Conservation (phyloP, 371 early-diverging fungal genomes). For the Apophysomyces elegans region DNA sequence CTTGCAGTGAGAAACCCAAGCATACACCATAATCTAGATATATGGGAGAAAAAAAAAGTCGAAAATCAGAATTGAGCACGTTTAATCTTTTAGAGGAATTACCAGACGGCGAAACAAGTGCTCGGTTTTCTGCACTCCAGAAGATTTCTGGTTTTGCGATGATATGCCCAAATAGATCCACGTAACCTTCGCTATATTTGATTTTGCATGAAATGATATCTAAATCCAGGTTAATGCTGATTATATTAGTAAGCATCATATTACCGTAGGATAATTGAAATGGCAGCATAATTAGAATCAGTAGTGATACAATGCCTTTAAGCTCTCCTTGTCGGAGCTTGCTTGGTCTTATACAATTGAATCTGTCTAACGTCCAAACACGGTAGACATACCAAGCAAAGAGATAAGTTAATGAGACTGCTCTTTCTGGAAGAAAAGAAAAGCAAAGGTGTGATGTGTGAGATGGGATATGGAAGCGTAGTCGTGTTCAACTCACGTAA, state of each 20-base stretch:
- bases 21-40: neutral
- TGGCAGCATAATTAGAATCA: slow-evolving; percentile 50
- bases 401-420: slow-evolving; percentile 38
- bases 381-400: slow-evolving; percentile 44
- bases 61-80: neutral
- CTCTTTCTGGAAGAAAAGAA: slow-evolving; percentile 34
- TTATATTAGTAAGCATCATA: neutral
- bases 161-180: slow-evolving; percentile 22
- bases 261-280: slow-evolving; percentile 53
- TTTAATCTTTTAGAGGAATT: neutral
- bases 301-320: slow-evolving; percentile 49
- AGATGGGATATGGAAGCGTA: neutral
- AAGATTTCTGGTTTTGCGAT: slow-evolving; percentile 32
- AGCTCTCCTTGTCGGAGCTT: slow-evolving; percentile 48
- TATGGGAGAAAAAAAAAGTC: neutral
- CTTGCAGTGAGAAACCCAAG: slow-evolving; percentile 1
- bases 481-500: slow-evolving; percentile 28
- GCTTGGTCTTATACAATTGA: slow-evolving; percentile 38
- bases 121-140: slow-evolving; percentile 36
- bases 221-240: neutral
- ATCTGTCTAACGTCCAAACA: slow-evolving; percentile 41
- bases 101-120: slow-evolving; percentile 32
- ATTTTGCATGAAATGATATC: slow-evolving; percentile 39
- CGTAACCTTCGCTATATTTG: slow-evolving; percentile 44
- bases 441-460: neutral